Conservation (phyloP, 2,329 filamentous ascomycete genomes). For the Neobulgaria alba region DNA sequence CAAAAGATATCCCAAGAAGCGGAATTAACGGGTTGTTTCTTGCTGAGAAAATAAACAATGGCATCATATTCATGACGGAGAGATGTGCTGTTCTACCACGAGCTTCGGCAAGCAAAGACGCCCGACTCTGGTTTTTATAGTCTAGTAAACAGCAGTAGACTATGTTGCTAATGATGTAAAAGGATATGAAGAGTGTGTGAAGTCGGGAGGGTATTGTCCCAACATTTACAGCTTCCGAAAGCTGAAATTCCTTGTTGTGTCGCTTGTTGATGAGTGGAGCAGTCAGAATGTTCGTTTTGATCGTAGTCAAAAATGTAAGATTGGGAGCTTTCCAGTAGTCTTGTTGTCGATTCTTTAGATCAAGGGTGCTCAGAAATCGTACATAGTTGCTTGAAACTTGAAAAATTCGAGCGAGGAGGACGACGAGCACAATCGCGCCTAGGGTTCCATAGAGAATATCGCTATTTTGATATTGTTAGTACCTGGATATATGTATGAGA, state of each 20-base stretch:
- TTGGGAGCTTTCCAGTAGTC: slow-evolving; percentile 3
- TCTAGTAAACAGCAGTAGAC: slow-evolving; percentile 64
- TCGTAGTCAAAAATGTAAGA: slow-evolving; percentile 35
- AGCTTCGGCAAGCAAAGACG: slow-evolving; percentile 36
- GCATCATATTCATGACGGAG: slow-evolving; percentile 65
- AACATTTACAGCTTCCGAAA: slow-evolving; percentile 56
- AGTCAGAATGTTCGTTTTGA: slow-evolving; percentile 57
- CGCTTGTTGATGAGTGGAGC: slow-evolving; percentile 65
- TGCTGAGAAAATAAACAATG: slow-evolving; percentile 62
- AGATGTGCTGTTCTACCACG: slow-evolving; percentile 61
- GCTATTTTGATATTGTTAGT: background rate
- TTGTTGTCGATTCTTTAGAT: slow-evolving; percentile 6
- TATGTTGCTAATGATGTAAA: slow-evolving; percentile 63
- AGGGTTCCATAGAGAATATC: slow-evolving; percentile 5
- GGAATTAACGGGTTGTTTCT: slow-evolving; percentile 69
- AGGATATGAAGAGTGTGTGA: slow-evolving; percentile 57
- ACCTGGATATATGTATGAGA: background rate
- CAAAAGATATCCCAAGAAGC: slow-evolving; percentile 63
- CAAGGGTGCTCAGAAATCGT: slow-evolving; percentile 5
- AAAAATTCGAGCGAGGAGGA: slow-evolving; percentile 3
- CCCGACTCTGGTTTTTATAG: slow-evolving; percentile 34
- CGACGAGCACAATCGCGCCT: slow-evolving; percentile 4
- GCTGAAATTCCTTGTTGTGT: slow-evolving; percentile 64
- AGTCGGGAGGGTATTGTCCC: slow-evolving; percentile 70
- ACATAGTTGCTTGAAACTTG: background rate